Percentiles rank a stretch among this genome's conserved stretches.
Evolutionary conservation across 1,139 yeast species (phyloP).

Genomic region (Sugiyamaella novakii): DNA sequence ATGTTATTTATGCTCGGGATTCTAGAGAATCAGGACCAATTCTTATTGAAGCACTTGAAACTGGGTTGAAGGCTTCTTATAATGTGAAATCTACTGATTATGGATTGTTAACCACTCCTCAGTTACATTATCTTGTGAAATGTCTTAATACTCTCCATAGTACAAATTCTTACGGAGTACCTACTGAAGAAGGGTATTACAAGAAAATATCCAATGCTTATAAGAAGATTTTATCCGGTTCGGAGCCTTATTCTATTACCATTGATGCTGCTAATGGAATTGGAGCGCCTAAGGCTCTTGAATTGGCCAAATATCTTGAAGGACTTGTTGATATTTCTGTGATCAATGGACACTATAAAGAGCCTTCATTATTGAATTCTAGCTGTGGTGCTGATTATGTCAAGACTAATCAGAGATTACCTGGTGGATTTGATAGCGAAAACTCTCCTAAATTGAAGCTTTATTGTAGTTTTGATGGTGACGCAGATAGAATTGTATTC

Average conservation of each 20-base stretch:
- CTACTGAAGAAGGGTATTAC: constrained; percentile 73
- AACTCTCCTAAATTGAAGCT: constrained; percentile 43
- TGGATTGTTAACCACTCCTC: constrained; percentile 88
- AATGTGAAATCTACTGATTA: constrained; percentile 55
- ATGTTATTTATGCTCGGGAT: constrained; percentile 56
- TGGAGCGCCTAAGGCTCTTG: constrained; percentile 76
- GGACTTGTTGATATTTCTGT: constrained; percentile 48
- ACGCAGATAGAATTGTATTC: constrained; percentile 92
- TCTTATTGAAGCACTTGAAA: constrained; percentile 63
- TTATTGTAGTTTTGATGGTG: constrained; percentile 92
- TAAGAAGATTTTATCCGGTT: constrained; percentile 43
- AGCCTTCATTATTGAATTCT: constrained; percentile 64
- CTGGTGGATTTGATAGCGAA: constrained; percentile 56
- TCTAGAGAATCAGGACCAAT: constrained; percentile 71
- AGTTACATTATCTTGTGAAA: constrained; percentile 84
- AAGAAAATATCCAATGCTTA: constrained; percentile 58
- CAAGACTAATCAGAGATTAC: constrained; percentile 81
- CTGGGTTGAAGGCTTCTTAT: constrained; percentile 59
- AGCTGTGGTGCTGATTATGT: constrained; percentile 96
- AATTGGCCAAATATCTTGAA: constrained; percentile 48
- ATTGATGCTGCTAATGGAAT: constrained; percentile 95
- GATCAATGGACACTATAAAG: constrained; percentile 60
- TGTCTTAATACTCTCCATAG: constrained; percentile 58
- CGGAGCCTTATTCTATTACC: constrained; percentile 47
- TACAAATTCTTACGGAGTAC: constrained; percentile 56